Conservation (phyloP, 2,329 filamentous ascomycete species). For the Verticillium nonalfalfae region DNA sequence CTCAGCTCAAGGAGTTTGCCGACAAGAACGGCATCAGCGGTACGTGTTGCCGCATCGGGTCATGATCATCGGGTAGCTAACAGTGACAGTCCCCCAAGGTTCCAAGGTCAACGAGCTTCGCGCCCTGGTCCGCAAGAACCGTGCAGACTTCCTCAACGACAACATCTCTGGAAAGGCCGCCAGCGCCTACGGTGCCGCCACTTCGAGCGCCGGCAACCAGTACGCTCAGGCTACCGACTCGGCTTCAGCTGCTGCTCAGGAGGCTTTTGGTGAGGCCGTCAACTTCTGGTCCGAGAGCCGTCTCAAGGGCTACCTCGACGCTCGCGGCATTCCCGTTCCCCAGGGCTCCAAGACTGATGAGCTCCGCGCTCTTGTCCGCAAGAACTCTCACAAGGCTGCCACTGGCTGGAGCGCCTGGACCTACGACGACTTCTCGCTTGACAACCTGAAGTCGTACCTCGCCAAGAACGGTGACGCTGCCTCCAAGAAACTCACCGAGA, state of each 20-base stretch:
- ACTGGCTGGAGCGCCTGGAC: conserved; percentile 68
- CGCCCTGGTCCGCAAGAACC: conserved; percentile 83
- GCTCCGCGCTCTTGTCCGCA: conserved; percentile 67
- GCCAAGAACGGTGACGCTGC: conserved; percentile 43
- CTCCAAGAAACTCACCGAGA: conserved; percentile 53
- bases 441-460: conserved; percentile 60
- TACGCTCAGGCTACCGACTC: conserved; percentile 71
- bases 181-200: conserved; percentile 64
- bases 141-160: conserved; percentile 64
- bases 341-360: conserved; percentile 66
- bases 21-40: conserved; percentile 77
- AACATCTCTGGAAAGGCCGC: conserved; percentile 51
- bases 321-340: conserved; percentile 69
- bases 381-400: conserved; percentile 64
- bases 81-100: conserved; percentile 71
- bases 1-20: conserved; percentile 82
- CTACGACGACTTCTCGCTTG: conserved; percentile 69
- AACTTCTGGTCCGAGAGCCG: conserved; percentile 67
- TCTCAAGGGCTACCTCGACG: conserved; percentile 72
- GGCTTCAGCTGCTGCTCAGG: conserved; percentile 53
- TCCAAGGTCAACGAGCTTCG: conserved; percentile 85
- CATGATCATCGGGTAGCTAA: not conserved
- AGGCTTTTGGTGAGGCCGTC: conserved; percentile 60
- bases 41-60: conserved; percentile 12
- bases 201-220: conserved; percentile 68